phyloP scores from a whole-genome alignment of 257 asterid species.

The Plantago ovata region DNA sequence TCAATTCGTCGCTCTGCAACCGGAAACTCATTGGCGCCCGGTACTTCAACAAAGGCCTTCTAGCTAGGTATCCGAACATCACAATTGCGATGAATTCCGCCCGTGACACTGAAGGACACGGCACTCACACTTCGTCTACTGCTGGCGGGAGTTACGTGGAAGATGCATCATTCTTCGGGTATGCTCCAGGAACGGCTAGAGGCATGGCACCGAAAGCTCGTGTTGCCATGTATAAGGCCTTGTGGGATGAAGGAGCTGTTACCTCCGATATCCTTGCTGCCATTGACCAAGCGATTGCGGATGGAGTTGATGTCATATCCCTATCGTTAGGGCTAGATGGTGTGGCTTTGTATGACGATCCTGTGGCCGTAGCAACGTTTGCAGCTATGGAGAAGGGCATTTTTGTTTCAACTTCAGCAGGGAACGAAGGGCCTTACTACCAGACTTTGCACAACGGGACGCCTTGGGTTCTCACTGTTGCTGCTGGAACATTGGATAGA shows the following conservation, averaged over 20 bases:
- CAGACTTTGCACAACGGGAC: constrained; percentile 42
- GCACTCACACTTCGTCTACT: constrained; percentile 52
- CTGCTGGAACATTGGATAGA: constrained; percentile 50
- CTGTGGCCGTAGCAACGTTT: constrained; percentile 10
- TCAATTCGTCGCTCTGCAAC: constrained; percentile 27
- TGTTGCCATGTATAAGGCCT: constrained; percentile 47
- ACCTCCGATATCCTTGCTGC: constrained; percentile 52
- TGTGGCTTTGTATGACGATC: not conserved
- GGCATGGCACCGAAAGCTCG: constrained; percentile 52
- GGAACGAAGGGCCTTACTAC: constrained; percentile 20
- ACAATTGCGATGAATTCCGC: constrained; percentile 43
- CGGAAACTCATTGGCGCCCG: constrained; percentile 35
- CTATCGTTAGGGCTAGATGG: constrained; percentile 34
- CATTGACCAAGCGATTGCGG: constrained; percentile 40
- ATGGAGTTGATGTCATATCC: constrained; percentile 46
- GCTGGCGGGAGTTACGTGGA: constrained; percentile 46
- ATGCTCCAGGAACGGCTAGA: constrained; percentile 38
- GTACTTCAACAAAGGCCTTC: constrained; percentile 41
- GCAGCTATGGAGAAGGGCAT: constrained; percentile 14
- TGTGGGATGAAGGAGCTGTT: constrained; percentile 44
- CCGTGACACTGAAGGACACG: constrained; percentile 47
- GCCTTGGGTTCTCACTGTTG: constrained; percentile 56
- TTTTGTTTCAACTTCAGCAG: constrained; percentile 9
- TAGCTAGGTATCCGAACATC: constrained; percentile 35
- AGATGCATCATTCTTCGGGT: constrained; percentile 43